Evolutionary conservation across 1,139 yeast species (phyloP).

Genomic region (Yamadazyma mexicana): DNA sequence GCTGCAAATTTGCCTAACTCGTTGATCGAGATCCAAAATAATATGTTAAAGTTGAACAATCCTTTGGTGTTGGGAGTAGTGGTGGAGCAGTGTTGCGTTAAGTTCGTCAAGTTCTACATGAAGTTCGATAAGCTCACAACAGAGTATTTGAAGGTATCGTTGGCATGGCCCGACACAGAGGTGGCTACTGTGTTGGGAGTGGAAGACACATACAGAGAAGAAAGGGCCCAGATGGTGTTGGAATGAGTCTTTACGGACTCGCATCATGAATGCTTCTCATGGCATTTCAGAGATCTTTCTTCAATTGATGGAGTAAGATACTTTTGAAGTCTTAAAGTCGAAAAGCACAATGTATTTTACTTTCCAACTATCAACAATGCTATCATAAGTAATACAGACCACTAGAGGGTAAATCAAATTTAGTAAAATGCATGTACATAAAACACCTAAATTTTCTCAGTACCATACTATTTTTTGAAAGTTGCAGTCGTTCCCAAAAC

Average conservation of each 20-base stretch:
- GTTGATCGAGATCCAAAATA: slow-evolving; percentile 59
- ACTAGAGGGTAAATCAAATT: no score
- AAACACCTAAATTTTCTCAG: no score
- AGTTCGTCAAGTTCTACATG: slow-evolving; percentile 53
- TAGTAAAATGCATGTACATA: no score
- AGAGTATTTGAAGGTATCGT: slow-evolving; percentile 40
- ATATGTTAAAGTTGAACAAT: slow-evolving; percentile 58
- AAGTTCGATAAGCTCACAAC: slow-evolving; percentile 42
- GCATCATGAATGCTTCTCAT: no score
- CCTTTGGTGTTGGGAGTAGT: slow-evolving; percentile 62
- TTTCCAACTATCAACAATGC: no score
- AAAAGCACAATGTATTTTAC: no score
- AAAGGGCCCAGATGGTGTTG: slow-evolving; percentile 6
- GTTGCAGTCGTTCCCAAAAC: no score
- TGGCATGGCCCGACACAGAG: slow-evolving; percentile 58
- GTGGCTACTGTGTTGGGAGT: slow-evolving; percentile 68
- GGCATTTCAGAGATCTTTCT: no score
- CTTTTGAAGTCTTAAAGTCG: background rate
- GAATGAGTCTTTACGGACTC: slow-evolving; percentile 3
- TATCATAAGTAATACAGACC: no score
- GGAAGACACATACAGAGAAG: slow-evolving; percentile 30
- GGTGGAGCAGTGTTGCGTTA: slow-evolving; percentile 45
- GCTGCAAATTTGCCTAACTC: slow-evolving; percentile 59
- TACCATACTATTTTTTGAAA: no score
- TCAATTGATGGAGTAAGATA: no score